These are phyloP conservation scores for Gossypium trilobum DNA, from an alignment of 441 rosid genomes.

Conservation along the genomic window DNA sequence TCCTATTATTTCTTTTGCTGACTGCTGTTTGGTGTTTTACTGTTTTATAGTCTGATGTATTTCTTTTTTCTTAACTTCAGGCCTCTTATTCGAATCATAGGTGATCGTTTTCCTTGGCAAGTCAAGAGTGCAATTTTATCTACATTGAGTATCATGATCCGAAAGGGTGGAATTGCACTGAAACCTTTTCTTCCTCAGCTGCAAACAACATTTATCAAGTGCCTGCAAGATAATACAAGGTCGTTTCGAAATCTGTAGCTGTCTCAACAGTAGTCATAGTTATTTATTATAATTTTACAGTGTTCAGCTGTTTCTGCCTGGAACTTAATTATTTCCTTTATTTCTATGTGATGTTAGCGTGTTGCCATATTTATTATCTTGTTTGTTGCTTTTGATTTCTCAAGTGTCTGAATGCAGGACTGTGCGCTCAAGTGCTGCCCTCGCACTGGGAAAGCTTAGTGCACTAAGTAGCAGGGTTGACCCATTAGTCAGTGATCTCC, in stretches of 20 bases:
- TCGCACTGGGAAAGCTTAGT: slow-evolving; percentile 95
- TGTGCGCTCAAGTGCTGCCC: slow-evolving; percentile 95
- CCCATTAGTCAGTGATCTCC: slow-evolving; percentile 81
- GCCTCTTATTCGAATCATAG: slow-evolving; percentile 94
- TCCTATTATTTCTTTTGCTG: background rate
- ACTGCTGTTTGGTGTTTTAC: background rate
- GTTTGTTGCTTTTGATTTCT: slow-evolving; percentile 9
- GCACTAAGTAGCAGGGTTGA: slow-evolving; percentile 95
- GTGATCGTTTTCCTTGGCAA: slow-evolving; percentile 99
- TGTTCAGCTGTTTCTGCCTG: background rate
- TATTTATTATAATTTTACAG: background rate
- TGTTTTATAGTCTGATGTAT: slow-evolving; percentile 8
- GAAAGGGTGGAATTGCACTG: slow-evolving; percentile 81
- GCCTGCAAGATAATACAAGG: slow-evolving; percentile 92
- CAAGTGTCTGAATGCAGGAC: slow-evolving; percentile 46
- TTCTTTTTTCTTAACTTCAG: slow-evolving; percentile 33
- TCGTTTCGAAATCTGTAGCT: slow-evolving; percentile 21
- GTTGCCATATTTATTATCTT: background rate
- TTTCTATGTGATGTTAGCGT: background rate
- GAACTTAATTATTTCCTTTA: background rate
- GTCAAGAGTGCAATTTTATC: slow-evolving; percentile 96
- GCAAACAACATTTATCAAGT: slow-evolving; percentile 93
- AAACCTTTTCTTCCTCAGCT: slow-evolving; percentile 99
- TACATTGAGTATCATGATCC: slow-evolving; percentile 68
- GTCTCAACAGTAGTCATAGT: background rate